Evolutionary conservation across 139 green algal genomes (phyloP).

Genomic region (Haematococcus lacustris): DNA sequence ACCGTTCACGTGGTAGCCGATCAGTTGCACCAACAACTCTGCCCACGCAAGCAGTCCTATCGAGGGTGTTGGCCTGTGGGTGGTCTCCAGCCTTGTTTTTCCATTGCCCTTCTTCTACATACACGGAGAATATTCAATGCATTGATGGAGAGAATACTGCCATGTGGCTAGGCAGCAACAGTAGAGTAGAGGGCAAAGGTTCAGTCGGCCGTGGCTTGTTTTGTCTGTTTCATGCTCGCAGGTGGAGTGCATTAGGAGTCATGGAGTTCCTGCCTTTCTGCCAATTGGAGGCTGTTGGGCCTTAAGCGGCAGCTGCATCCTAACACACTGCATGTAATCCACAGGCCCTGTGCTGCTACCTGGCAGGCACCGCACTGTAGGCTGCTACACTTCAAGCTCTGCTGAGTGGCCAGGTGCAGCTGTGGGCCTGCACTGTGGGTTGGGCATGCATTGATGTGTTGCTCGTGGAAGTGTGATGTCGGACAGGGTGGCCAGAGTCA

Average conservation of each 20-base stretch:
- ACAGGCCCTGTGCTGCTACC: no score
- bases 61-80: no score
- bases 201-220: not conserved
- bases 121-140: not conserved
- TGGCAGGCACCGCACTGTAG: not conserved
- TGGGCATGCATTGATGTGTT: not conserved
- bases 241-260: slow-evolving; percentile 3
- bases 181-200: not conserved
- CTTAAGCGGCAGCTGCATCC: not conserved
- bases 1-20: not conserved
- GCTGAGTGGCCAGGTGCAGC: not conserved
- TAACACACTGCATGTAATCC: no score
- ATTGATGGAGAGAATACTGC: not conserved
- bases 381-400: not conserved
- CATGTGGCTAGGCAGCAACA: not conserved
- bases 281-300: slow-evolving; percentile 2
- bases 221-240: not conserved
- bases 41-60: no score
- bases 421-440: not conserved
- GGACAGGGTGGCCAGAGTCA: no score
- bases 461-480: no score
- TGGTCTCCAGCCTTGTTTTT: no score
- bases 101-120: not conserved
- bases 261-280: slow-evolving; percentile 10
- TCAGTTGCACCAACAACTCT: not conserved